These are phyloP conservation scores for Phytophthora podocarpi DNA, from an alignment of 352 stramenopile genomes.

Conservation along the genomic window DNA sequence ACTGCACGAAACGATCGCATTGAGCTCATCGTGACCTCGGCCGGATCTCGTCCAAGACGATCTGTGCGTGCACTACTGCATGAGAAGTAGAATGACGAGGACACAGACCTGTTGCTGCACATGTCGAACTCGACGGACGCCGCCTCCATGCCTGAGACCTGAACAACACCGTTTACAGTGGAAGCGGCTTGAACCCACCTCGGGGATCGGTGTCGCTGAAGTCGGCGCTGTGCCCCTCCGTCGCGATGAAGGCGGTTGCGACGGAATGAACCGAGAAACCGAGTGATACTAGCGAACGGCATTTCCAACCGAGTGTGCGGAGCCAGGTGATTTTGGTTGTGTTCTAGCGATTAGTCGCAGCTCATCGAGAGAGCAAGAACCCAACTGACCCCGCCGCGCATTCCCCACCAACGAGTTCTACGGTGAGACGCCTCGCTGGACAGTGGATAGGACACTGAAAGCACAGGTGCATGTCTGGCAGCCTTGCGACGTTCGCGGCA, in stretches of 20 bases:
- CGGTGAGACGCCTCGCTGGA: too few species aligned
- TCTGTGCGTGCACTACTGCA: constrained; percentile 6
- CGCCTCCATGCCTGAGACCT: not conserved
- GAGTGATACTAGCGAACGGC: not conserved
- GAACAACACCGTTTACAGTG: not conserved
- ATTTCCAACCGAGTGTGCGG: not conserved
- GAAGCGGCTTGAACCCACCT: not conserved
- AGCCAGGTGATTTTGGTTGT: not conserved
- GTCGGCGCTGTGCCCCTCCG: not conserved
- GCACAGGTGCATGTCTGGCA: too few species aligned
- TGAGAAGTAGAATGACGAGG: constrained; percentile 13
- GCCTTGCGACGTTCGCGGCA: too few species aligned
- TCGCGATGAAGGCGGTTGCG: not conserved
- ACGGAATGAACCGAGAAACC: not conserved
- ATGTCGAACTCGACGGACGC: constrained; percentile 27
- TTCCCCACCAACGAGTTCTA: too few species aligned
- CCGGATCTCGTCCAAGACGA: not conserved
- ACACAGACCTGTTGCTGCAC: constrained; percentile 21
- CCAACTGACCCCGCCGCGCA: too few species aligned
- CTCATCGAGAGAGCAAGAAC: too few species aligned
- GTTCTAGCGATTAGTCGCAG: too few species aligned
- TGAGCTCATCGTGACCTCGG: constrained; percentile 8
- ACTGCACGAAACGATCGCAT: constrained; percentile 6
- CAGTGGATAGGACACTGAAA: too few species aligned
- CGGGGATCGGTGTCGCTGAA: not conserved